phyloP scores from a whole-genome alignment of 2,329 filamentous ascomycete genomes.

The Fusarium tjaetaba region DNA sequence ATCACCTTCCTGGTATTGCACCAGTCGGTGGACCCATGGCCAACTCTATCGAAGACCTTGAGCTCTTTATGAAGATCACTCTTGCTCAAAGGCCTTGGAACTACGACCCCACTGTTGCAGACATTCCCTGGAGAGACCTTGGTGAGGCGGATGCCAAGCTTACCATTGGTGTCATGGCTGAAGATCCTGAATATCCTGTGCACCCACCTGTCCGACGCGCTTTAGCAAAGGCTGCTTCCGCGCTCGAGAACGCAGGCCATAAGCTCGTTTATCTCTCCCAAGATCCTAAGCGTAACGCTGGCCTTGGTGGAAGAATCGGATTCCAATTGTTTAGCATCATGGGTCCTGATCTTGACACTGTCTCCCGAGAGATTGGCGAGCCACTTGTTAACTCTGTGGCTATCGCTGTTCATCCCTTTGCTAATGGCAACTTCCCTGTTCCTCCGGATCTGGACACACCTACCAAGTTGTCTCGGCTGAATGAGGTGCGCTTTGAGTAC shows the following conservation, averaged over 20 bases:
- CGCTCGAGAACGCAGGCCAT: slow-evolving; percentile 57
- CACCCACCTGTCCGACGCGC: slow-evolving; percentile 61
- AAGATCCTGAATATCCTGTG: slow-evolving; percentile 58
- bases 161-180: slow-evolving; percentile 59
- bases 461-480: background rate
- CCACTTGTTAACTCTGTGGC: slow-evolving; percentile 35
- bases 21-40: slow-evolving; percentile 56
- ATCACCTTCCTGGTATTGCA: slow-evolving; percentile 42
- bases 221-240: slow-evolving; percentile 52
- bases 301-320: slow-evolving; percentile 26
- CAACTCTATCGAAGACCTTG: slow-evolving; percentile 47
- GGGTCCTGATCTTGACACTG: slow-evolving; percentile 17
- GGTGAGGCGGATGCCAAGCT: slow-evolving; percentile 19
- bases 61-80: slow-evolving; percentile 50
- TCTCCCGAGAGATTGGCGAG: slow-evolving; percentile 29
- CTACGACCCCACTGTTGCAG: slow-evolving; percentile 54
- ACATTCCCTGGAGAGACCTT: slow-evolving; percentile 57
- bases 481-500: slow-evolving; percentile 13
- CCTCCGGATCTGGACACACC: slow-evolving; percentile 2
- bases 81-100: slow-evolving; percentile 54
- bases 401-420: slow-evolving; percentile 29
- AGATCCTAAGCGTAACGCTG: slow-evolving; percentile 26
- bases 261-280: slow-evolving; percentile 50
- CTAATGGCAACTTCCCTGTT: slow-evolving; percentile 18
- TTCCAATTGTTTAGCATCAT: slow-evolving; percentile 34